Base-by-base conservation (phyloP, 2,329 filamentous ascomycete genomes). In the Monilinia polystroma region DNA sequence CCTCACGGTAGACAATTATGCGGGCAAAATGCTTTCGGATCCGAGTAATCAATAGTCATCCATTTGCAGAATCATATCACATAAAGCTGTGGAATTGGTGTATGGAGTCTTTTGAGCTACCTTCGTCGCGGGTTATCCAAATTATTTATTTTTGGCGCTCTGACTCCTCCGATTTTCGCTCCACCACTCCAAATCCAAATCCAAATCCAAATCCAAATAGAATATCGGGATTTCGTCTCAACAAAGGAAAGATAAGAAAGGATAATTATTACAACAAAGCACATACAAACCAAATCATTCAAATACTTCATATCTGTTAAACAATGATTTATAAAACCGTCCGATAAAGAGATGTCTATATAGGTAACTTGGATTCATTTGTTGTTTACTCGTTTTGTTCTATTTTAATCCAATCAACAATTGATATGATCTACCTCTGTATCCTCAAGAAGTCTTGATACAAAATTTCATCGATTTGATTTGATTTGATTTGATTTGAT, bases 81-180 rank as follows among this genome's bases (percentile, higher is more conserved):
- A 60, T 51, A 14, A 38, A 51, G 45, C 29, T 16, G 29, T 38
- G 35, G 32, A 65, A 58, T 45, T 38, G 16, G 54, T 57, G 32
- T 7, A 41, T 16, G 35, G 29, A n/a, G 54, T 59, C 55, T 49
- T 26, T 51, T 49, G 41, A 49, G 32, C 18, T 58, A 14, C 26
- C 51, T 26, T 26, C 8, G 32, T 7, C 32, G 41, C 43, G 43
- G 43, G 32, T 43, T 7, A 18, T 26, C 20, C 23, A 35, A 54
- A 54, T 43, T 63, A 29, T 51, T 65, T 59, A 45, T 49, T 59
- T 65, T 65, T 32, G 63, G 32, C 16, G 54, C 51, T 41, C 35
- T 43, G 49, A 55, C 47, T 65, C 63, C 43, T 65, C 63, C 43
- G 54, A 58, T 65, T 26, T 41, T 65, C 54, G 63, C 63, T 59